Evolutionary conservation across 768 basidiomycete genomes (phyloP).

Genomic region (Coprinopsis marcescibilis): DNA sequence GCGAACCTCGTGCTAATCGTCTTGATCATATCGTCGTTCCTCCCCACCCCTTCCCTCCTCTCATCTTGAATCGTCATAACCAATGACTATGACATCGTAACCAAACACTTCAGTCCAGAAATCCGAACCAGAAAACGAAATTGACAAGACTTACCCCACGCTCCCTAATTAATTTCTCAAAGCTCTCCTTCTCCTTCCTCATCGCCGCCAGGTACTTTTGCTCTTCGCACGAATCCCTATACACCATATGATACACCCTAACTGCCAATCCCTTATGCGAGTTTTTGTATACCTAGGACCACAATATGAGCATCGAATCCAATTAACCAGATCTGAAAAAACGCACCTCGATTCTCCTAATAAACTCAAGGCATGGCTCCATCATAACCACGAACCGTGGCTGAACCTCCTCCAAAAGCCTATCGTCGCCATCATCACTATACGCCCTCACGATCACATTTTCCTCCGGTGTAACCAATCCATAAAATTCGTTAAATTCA

Average conservation of each 20-base stretch:
- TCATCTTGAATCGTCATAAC: conserved; percentile 77
- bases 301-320: not conserved
- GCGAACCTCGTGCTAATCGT: conserved; percentile 83
- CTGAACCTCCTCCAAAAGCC: conserved; percentile 76
- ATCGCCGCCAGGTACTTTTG: conserved; percentile 90
- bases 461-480: conserved; percentile 70
- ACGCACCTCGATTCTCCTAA: conserved; percentile 83
- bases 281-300: conserved; percentile 72
- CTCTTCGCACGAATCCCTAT: conserved; percentile 89
- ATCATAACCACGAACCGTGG: conserved; percentile 95
- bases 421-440: conserved; percentile 89
- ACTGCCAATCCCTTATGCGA: conserved; percentile 78
- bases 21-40: conserved; percentile 60
- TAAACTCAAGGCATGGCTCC: conserved; percentile 90
- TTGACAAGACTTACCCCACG: conserved; percentile 57
- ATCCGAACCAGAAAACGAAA: not conserved
- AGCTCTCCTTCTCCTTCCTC: conserved; percentile 88
- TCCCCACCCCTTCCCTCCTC: conserved; percentile 31
- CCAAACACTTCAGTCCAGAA: not conserved
- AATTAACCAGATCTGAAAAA: not conserved
- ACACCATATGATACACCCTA: conserved; percentile 94
- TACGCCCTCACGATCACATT: conserved; percentile 84
- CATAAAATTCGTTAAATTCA: conserved; percentile 76
- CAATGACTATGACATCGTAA: conserved; percentile 72
- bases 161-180: conserved; percentile 89